A percentile compares a stretch with the other conserved stretches of the same genome.
Evolutionary conservation across 331 rosid species (phyloP).

Genomic region (Dryas integrifolia): DNA sequence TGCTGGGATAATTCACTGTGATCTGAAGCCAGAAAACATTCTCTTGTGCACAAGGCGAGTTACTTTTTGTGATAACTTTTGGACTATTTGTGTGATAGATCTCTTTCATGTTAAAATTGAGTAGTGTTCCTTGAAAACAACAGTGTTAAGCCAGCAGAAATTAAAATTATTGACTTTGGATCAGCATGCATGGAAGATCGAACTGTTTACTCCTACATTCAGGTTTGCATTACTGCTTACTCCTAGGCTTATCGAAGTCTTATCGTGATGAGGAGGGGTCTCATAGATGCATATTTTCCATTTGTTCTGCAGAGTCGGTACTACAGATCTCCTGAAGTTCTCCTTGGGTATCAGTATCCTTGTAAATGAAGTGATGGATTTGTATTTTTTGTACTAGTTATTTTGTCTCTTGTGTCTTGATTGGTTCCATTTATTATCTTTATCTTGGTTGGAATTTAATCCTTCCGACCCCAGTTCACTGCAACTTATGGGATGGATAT

Average conservation of each 20-base stretch:
- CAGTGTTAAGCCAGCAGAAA: slow-evolving; percentile 83
- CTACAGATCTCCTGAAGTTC: slow-evolving; percentile 98
- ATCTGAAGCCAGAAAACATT: slow-evolving; percentile 99
- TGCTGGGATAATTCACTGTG: slow-evolving; percentile 98
- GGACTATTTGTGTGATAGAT: slow-evolving; percentile 21
- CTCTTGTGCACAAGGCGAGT: slow-evolving; percentile 84
- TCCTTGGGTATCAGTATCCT: slow-evolving; percentile 99
- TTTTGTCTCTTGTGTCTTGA: not conserved
- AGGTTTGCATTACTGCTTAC: slow-evolving; percentile 47
- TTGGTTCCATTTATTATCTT: slow-evolving; percentile 10
- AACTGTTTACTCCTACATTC: slow-evolving; percentile 96
- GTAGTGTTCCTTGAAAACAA: slow-evolving; percentile 33
- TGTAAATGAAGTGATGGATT: slow-evolving; percentile 18
- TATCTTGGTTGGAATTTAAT: slow-evolving; percentile 10
- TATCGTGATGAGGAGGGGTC: slow-evolving; percentile 25
- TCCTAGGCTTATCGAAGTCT: slow-evolving; percentile 16
- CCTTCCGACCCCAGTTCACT: not conserved
- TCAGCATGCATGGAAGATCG: slow-evolving; percentile 99
- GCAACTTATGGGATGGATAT: not conserved
- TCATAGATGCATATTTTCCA: slow-evolving; percentile 16
- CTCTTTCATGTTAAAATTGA: slow-evolving; percentile 35
- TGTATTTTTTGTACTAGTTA: slow-evolving; percentile 12
- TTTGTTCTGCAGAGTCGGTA: slow-evolving; percentile 84
- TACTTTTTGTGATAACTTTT: slow-evolving; percentile 24
- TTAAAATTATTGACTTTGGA: slow-evolving; percentile 96